Percentiles rank a stretch among this genome's conserved stretches.
phyloP scores from a whole-genome alignment of 768 basidiomycete genomes.

The Clavaria fumosa region DNA sequence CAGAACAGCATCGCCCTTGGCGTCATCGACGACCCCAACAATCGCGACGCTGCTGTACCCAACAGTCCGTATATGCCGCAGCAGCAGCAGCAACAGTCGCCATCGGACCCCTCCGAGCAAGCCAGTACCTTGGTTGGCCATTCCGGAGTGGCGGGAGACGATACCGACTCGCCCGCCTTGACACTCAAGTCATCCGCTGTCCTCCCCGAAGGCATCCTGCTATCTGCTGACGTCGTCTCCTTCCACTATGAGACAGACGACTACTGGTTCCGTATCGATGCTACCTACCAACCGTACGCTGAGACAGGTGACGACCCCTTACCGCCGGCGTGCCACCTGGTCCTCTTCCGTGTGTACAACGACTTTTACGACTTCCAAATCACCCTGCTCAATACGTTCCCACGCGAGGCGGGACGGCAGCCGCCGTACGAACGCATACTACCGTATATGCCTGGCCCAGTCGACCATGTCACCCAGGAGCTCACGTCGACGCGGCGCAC shows the following conservation, averaged over 20 bases:
- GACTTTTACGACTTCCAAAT: slow-evolving; percentile 99
- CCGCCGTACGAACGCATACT: slow-evolving; percentile 56
- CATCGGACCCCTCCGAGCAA: slow-evolving; percentile 12
- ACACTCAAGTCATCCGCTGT: slow-evolving; percentile 7
- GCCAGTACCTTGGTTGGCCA: slow-evolving; percentile 13
- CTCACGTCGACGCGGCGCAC: slow-evolving; percentile 65
- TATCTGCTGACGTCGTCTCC: slow-evolving; percentile 82
- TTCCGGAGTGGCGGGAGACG: slow-evolving; percentile 14
- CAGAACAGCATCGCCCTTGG: slow-evolving; percentile 92
- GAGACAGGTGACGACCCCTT: slow-evolving; percentile 37
- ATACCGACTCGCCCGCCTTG: slow-evolving; percentile 4
- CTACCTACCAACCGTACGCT: slow-evolving; percentile 72
- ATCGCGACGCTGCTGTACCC: slow-evolving; percentile 26
- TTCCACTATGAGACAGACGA: slow-evolving; percentile 94
- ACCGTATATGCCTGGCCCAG: slow-evolving; percentile 96
- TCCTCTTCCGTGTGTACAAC: slow-evolving; percentile 89
- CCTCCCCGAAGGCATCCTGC: slow-evolving; percentile 73
- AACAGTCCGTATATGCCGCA: slow-evolving; percentile 26
- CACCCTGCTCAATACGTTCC: slow-evolving; percentile 70
- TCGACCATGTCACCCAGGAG: slow-evolving; percentile 65
- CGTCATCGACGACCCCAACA: slow-evolving; percentile 54
- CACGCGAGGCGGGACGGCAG: slow-evolving; percentile 77
- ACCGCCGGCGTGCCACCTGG: slow-evolving; percentile 60
- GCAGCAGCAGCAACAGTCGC: slow-evolving; percentile 10
- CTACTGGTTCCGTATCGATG: slow-evolving; percentile 95